These are phyloP conservation scores for Stephania japonica DNA, from an alignment of 164 flowering plant genomes.

Conservation along the genomic window DNA sequence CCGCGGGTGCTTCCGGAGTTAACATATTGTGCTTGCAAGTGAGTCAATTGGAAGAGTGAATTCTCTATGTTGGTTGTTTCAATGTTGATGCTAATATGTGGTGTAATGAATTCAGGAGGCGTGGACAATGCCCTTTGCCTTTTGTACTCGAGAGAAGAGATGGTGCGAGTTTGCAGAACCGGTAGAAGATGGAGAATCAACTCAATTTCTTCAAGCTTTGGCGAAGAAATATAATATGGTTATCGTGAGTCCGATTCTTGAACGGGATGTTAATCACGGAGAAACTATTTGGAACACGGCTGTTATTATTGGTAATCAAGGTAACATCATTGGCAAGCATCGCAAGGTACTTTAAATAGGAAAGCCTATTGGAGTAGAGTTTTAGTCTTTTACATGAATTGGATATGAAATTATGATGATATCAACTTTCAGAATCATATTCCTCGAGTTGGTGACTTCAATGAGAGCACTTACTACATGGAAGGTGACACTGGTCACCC, in stretches of 20 bases:
- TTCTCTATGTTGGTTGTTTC: background rate
- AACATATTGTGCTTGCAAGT: slow-evolving; percentile 93
- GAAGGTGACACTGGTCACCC: slow-evolving; percentile 99
- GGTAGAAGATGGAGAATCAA: slow-evolving; percentile 83
- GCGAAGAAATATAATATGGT: slow-evolving; percentile 88
- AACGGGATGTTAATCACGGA: slow-evolving; percentile 88
- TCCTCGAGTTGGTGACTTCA: slow-evolving; percentile 97
- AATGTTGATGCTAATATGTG: background rate
- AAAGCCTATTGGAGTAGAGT: too few relatives aligned
- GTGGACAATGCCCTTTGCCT: slow-evolving; percentile 97
- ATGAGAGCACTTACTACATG: slow-evolving; percentile 98
- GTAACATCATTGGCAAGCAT: slow-evolving; percentile 96
- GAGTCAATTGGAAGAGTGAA: slow-evolving; percentile 10
- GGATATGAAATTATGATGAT: background rate
- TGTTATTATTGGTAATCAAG: slow-evolving; percentile 82
- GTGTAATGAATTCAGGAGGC: slow-evolving; percentile 55
- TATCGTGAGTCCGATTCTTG: slow-evolving; percentile 83
- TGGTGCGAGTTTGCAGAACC: slow-evolving; percentile 99
- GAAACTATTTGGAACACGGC: slow-evolving; percentile 97
- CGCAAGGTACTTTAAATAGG: slow-evolving; percentile 55
- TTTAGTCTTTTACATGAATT: background rate
- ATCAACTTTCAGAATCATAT: slow-evolving; percentile 75
- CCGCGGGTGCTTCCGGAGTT: slow-evolving; percentile 92
- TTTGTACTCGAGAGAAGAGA: slow-evolving; percentile 94
- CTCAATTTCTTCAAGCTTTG: slow-evolving; percentile 62